Percentiles rank a stretch among this genome's conserved stretches.
Evolutionary conservation across 2,329 filamentous ascomycete species (phyloP).

Genomic region (Talaromyces sp.): DNA sequence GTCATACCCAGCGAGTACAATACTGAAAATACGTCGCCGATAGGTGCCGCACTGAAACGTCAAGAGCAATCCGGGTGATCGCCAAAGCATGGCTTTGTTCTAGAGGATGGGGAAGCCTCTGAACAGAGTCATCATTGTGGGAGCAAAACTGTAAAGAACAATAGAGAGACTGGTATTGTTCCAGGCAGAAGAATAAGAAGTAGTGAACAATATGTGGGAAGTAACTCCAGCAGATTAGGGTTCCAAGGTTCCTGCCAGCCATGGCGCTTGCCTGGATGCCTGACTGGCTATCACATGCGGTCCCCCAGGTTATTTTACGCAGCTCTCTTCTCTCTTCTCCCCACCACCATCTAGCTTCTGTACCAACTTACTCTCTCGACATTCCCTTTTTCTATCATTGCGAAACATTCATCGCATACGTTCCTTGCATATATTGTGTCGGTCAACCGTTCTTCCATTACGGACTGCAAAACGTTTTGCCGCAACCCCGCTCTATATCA

Average conservation of each 20-base stretch:
- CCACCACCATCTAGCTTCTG: neutral
- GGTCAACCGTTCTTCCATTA: neutral
- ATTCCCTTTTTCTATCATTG: neutral
- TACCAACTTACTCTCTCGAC: neutral
- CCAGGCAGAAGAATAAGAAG: neutral
- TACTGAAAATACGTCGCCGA: neutral
- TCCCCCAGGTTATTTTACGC: neutral
- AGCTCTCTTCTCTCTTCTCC: neutral
- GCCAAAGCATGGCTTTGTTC: neutral
- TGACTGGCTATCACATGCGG: slow-evolving; percentile 3
- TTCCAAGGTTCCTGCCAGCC: neutral
- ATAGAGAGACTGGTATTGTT: neutral
- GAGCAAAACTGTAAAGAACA: neutral
- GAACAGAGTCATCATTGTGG: neutral
- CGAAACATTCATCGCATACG: neutral
- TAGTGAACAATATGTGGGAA: neutral
- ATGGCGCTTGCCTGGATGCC: neutral
- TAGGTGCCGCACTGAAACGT: neutral
- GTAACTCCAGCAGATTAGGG: neutral
- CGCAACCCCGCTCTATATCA: neutral
- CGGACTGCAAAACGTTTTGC: neutral
- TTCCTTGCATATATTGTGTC: neutral
- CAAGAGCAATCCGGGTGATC: neutral
- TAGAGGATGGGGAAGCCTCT: neutral
- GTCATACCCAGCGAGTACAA: neutral